Evolutionary conservation across 768 basidiomycete species (phyloP).

Genomic region (Tephrocybe sp.): DNA sequence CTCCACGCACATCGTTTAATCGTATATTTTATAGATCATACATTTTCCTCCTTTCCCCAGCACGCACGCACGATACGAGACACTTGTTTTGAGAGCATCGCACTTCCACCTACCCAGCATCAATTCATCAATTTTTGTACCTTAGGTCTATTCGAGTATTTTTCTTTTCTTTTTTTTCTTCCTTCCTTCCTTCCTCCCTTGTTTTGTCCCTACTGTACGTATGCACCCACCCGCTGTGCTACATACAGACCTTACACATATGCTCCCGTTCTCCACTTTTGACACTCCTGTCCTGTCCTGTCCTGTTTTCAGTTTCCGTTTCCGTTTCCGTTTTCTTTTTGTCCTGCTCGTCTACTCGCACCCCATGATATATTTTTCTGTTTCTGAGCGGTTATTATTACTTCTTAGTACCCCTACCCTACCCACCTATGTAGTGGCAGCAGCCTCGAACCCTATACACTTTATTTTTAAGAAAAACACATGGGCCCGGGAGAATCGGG

Average conservation of each 20-base stretch:
- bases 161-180: slow-evolving; percentile 15
- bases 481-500: no score
- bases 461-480: no score
- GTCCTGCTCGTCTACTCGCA: neutral
- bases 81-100: slow-evolving; percentile 20
- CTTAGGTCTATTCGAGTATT: slow-evolving; percentile 28
- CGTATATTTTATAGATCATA: slow-evolving; percentile 8
- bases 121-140: slow-evolving; percentile 32
- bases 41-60: slow-evolving; percentile 7
- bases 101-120: slow-evolving; percentile 4
- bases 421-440: slow-evolving; percentile 4
- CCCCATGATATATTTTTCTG: slow-evolving; percentile 21
- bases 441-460: neutral
- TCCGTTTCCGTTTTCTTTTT: neutral
- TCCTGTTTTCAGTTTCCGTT: no score
- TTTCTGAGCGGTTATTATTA: slow-evolving; percentile 15
- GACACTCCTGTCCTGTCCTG: no score
- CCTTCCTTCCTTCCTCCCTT: slow-evolving; percentile 19
- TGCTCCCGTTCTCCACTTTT: no score
- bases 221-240: no score
- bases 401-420: neutral
- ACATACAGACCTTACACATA: no score
- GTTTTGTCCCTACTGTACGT: no score
- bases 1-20: neutral
- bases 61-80: slow-evolving; percentile 11